Evolutionary conservation across 345 rosid species (phyloP), one percentile per base, ranked within the genome.

Genomic region (Populus euphratica): DNA sequence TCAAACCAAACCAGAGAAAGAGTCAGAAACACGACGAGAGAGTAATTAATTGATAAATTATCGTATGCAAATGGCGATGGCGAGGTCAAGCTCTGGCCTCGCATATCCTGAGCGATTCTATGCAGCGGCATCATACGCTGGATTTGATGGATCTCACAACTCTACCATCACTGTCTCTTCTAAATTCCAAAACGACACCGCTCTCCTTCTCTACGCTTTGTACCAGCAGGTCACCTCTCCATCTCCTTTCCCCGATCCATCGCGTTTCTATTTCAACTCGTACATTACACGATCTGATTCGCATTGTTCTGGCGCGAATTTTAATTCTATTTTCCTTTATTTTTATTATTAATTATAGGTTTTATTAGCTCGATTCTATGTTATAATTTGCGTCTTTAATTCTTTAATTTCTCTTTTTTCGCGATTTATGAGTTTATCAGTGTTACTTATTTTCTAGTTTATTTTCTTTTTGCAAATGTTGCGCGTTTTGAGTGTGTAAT

Each of bases 81-180:
- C 94, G 89, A 90, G 98, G 85, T 91, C 89, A 75, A 91, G 88
- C 89, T 90, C 98, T 75, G 97, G 97, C 85, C 97, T 92, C 82
- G 94, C 98, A 64, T 94, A 93, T 84, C 98, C 98, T 35, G 97
- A 94, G 81, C 89, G 98, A 44, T 96, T 96, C 87, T 96, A 88
- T 77, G 94, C 97, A 6, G 99, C 99, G n/a, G 93, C 98, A 38
- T 73, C 97, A 12, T 95, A 77, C 78, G 96, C 89, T 74, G 99
- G 99, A 52, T 86, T 95, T 83, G 94, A 90, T 41, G 97, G 98
- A 93, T 93, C 98, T 84, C 88, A 87, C 13, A 79, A 80, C 82
- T 79, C 97, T 50, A 50, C 89, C 82, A 73, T 80, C 81, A 83
- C 74, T 44, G 80, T 95, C 81, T 73, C 88, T 85, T 89, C 96